Conservation (phyloP, 371 early-diverging fungal species). For the Mortierella sp. region DNA sequence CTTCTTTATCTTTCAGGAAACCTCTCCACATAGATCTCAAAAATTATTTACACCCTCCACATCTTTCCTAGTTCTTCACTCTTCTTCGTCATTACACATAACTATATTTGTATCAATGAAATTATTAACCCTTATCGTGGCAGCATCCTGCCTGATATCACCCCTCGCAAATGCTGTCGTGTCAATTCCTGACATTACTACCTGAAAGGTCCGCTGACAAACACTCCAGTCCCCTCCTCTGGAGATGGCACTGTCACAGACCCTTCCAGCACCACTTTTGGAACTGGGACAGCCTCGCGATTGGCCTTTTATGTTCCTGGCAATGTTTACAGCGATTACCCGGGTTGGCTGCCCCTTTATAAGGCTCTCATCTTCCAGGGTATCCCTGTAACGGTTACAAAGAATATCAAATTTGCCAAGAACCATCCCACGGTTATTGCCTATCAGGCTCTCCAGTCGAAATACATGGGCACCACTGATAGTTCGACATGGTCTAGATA, state of each 20-base stretch:
- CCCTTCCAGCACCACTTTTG: constrained; percentile 16
- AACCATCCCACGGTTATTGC: constrained; percentile 19
- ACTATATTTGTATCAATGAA: constrained; percentile 3
- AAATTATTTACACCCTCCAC: too few relatives aligned
- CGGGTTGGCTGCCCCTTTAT: constrained; percentile 31
- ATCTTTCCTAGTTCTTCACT: too few relatives aligned
- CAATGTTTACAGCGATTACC: constrained; percentile 24
- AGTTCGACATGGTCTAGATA: constrained; percentile 16
- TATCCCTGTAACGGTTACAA: constrained; percentile 36
- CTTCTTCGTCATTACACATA: not conserved
- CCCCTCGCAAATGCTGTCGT: not conserved
- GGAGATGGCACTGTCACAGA: constrained; percentile 26
- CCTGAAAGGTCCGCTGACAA: constrained; percentile 16
- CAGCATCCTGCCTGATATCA: constrained; percentile 6
- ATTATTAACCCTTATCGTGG: constrained; percentile 10
- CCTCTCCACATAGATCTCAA: too few relatives aligned
- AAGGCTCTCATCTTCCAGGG: constrained; percentile 38
- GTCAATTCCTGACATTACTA: constrained; percentile 12
- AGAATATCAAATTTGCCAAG: constrained; percentile 20
- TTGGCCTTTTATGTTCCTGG: constrained; percentile 30
- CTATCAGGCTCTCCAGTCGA: constrained; percentile 27
- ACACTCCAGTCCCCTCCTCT: constrained; percentile 19
- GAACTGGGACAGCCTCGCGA: constrained; percentile 25
- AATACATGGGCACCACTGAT: constrained; percentile 22
- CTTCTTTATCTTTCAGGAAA: too few relatives aligned